phyloP scores from a whole-genome alignment of 2,329 filamentous ascomycete genomes.

The Epicoccum nigrum region DNA sequence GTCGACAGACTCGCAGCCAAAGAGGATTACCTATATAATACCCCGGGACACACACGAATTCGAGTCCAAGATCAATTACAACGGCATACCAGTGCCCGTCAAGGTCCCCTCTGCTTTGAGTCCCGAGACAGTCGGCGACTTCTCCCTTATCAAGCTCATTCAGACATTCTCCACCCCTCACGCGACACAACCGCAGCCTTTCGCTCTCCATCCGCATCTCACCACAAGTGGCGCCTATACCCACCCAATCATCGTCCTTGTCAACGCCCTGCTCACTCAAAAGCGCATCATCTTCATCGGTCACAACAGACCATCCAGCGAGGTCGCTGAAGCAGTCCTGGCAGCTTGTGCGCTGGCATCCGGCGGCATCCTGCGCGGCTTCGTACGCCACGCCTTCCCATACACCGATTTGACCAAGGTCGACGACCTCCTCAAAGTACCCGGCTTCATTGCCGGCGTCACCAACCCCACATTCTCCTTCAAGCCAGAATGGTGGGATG shows the following conservation, averaged over 20 bases:
- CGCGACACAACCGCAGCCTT: constrained; percentile 80
- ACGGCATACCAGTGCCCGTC: constrained; percentile 94
- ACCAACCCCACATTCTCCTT: constrained; percentile 96
- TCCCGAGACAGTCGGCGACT: constrained; percentile 96
- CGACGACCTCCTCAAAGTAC: constrained; percentile 92
- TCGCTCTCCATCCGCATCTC: constrained; percentile 85
- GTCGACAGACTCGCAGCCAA: constrained; percentile 50
- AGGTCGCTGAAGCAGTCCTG: constrained; percentile 96
- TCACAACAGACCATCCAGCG: constrained; percentile 91
- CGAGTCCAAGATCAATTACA: constrained; percentile 93
- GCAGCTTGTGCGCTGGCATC: constrained; percentile 95
- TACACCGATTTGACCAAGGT: constrained; percentile 99
- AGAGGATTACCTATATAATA: constrained; percentile 70
- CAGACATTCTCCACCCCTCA: constrained; percentile 90
- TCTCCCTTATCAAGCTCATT: constrained; percentile 95
- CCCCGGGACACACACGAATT: constrained; percentile 97
- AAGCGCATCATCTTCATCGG: constrained; percentile 96
- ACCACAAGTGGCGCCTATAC: constrained; percentile 90
- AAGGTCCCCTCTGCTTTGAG: constrained; percentile 93
- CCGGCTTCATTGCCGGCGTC: constrained; percentile 96
- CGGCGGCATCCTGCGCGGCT: constrained; percentile 88
- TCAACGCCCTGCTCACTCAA: constrained; percentile 93
- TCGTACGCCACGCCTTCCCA: constrained; percentile 94
- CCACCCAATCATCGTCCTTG: constrained; percentile 91
- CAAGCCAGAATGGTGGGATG: constrained; percentile 97